phyloP scores from a whole-genome alignment of 352 stramenopile genomes.

The Thalassiosira livingstoniorum region DNA sequence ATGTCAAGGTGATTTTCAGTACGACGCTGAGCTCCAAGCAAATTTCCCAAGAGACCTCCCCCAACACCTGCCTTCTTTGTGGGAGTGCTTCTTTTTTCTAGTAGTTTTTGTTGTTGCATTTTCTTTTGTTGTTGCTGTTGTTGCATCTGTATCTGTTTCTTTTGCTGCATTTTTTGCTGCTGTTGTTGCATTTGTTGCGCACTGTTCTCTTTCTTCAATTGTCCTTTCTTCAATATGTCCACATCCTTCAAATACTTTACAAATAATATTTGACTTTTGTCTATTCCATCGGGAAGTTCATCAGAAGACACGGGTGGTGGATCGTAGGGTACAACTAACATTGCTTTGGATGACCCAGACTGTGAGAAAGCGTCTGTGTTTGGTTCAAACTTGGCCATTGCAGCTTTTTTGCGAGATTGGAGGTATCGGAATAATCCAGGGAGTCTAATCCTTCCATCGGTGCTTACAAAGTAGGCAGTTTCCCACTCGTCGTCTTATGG shows the following conservation, averaged over 20 bases:
- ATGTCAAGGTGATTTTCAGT: slow-evolving; percentile 77
- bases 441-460: slow-evolving; percentile 77
- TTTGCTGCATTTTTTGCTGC: slow-evolving; percentile 1
- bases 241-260: slow-evolving; percentile 69
- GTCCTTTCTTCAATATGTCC: slow-evolving; percentile 31
- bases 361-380: slow-evolving; percentile 3
- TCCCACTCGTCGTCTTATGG: slow-evolving; percentile 15
- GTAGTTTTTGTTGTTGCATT: slow-evolving; percentile 17
- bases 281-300: slow-evolving; percentile 40
- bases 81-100: slow-evolving; percentile 23
- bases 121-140: slow-evolving; percentile 23
- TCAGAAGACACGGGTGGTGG: slow-evolving; percentile 31
- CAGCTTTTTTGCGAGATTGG: slow-evolving; percentile 75
- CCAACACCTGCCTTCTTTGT: slow-evolving; percentile 67
- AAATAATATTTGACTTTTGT: slow-evolving; percentile 51
- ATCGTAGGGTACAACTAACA: slow-evolving; percentile 66
- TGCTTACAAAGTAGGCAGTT: slow-evolving; percentile 57
- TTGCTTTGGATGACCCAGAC: slow-evolving; percentile 10
- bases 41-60: slow-evolving; percentile 77
- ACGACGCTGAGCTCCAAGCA: slow-evolving; percentile 69
- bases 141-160: slow-evolving; percentile 22
- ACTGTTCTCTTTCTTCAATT: slow-evolving; percentile 18
- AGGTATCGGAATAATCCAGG: slow-evolving; percentile 80
- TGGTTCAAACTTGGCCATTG: slow-evolving; percentile 68
- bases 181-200: slow-evolving; percentile 12